Percentiles rank a stretch among this genome's conserved stretches.
phyloP scores from a whole-genome alignment of 495 filamentous ascomycete genomes.

The Chaetomium tenue region DNA sequence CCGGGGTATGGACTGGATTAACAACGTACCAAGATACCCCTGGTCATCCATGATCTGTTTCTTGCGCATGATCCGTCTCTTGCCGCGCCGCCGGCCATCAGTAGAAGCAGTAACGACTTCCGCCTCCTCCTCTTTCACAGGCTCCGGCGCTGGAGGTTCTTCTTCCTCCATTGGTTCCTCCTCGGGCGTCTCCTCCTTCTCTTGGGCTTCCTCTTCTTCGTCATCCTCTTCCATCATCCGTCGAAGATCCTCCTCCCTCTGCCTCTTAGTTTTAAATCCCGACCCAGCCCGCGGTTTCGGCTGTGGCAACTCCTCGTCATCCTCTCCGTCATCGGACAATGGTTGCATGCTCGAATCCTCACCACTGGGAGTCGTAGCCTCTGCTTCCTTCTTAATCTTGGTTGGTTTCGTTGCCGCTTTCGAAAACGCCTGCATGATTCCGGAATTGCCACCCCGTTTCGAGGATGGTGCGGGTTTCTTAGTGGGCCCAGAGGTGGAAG shows the following conservation, averaged over 20 bases:
- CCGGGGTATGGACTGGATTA: neutral
- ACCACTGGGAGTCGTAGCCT: slow-evolving; percentile 44
- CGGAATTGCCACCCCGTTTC: slow-evolving; percentile 55
- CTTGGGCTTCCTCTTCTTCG: slow-evolving; percentile 36
- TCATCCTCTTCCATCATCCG: slow-evolving; percentile 89
- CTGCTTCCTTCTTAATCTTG: slow-evolving; percentile 43
- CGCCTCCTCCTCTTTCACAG: slow-evolving; percentile 48
- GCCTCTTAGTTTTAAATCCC: slow-evolving; percentile 59
- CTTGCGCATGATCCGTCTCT: slow-evolving; percentile 84
- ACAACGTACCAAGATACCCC: slow-evolving; percentile 77
- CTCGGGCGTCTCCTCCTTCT: slow-evolving; percentile 44
- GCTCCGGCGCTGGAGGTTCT: slow-evolving; percentile 33
- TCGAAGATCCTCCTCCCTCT: slow-evolving; percentile 68
- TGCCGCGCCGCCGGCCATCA: slow-evolving; percentile 72
- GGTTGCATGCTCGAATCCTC: slow-evolving; percentile 62
- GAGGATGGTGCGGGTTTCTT: slow-evolving; percentile 46
- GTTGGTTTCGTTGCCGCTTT: slow-evolving; percentile 66
- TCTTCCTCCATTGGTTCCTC: slow-evolving; percentile 28
- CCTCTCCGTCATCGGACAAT: slow-evolving; percentile 70
- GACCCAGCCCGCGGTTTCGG: slow-evolving; percentile 37
- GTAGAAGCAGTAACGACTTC: slow-evolving; percentile 55
- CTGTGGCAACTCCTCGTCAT: slow-evolving; percentile 55
- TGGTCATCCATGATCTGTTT: slow-evolving; percentile 88
- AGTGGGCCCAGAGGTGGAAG: slow-evolving; percentile 31
- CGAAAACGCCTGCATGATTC: slow-evolving; percentile 81